A percentile compares a stretch with the other conserved stretches of the same genome.
Evolutionary conservation across 805 yeast species (phyloP).

Genomic region (Hanseniaspora lachancei): DNA sequence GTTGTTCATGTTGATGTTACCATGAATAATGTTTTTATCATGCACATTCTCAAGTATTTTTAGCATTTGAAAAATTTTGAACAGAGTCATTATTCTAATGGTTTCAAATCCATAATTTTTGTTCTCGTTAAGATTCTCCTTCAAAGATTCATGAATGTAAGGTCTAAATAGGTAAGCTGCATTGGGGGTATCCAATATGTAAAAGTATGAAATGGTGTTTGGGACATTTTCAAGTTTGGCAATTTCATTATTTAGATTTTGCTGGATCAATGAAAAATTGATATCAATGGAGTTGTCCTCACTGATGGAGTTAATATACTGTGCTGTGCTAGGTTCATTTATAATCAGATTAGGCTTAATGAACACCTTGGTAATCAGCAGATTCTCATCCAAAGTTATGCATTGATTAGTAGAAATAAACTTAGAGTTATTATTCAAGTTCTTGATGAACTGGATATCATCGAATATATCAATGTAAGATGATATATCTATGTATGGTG

Average conservation of each 20-base stretch:
- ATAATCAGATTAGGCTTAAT: slow-evolving; percentile 45
- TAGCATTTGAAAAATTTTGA: slow-evolving; percentile 72
- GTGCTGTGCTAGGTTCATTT: neutral
- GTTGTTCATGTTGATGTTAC: slow-evolving; percentile 87
- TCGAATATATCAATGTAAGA: slow-evolving; percentile 76
- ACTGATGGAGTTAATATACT: slow-evolving; percentile 17
- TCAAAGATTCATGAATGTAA: slow-evolving; percentile 61
- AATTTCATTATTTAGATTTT: slow-evolving; percentile 27
- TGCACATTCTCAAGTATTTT: slow-evolving; percentile 55
- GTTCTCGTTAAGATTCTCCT: slow-evolving; percentile 43
- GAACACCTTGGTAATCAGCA: slow-evolving; percentile 64
- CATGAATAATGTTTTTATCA: slow-evolving; percentile 51
- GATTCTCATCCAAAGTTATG: slow-evolving; percentile 64
- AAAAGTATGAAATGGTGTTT: slow-evolving; percentile 57
- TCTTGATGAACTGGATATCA: slow-evolving; percentile 59
- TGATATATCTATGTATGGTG: slow-evolving; percentile 81
- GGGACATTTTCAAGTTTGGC: slow-evolving; percentile 36
- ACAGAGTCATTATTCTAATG: slow-evolving; percentile 53
- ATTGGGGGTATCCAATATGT: slow-evolving; percentile 72
- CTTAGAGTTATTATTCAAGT: slow-evolving; percentile 35
- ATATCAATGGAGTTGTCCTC: slow-evolving; percentile 11
- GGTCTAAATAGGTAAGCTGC: slow-evolving; percentile 88
- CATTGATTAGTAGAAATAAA: slow-evolving; percentile 43
- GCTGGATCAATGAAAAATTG: slow-evolving; percentile 20
- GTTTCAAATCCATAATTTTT: slow-evolving; percentile 48